A percentile compares a stretch with the other conserved stretches of the same genome.
Evolutionary conservation across 1,284 basidiomycete genomes (phyloP).

Genomic region (Anthracocystis walkeri): DNA sequence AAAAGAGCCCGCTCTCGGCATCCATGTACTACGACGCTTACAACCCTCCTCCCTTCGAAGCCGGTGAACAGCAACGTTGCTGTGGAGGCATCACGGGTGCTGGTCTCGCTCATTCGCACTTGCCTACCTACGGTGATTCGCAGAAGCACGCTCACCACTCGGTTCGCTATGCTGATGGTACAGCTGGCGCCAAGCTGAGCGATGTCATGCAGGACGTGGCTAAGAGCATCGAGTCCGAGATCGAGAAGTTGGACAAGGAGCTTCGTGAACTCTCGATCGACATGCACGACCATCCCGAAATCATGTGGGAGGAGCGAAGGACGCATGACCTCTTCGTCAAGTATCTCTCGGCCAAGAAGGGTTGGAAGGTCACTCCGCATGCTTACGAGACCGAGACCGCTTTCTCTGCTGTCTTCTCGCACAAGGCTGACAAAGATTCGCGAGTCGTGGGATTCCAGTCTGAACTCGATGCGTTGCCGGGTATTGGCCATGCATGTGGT

Average conservation of each 20-base stretch:
- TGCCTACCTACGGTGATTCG: constrained; percentile 37
- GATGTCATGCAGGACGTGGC: constrained; percentile 29
- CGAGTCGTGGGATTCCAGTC: constrained; percentile 72
- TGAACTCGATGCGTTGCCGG: constrained; percentile 76
- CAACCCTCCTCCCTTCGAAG: constrained; percentile 38
- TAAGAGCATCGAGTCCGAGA: constrained; percentile 51
- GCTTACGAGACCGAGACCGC: constrained; percentile 74
- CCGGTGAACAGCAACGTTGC: constrained; percentile 24
- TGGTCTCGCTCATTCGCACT: constrained; percentile 23
- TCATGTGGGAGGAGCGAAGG: constrained; percentile 61
- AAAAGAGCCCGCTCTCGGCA: constrained; percentile 34
- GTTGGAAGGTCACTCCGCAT: constrained; percentile 64
- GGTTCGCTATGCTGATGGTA: constrained; percentile 10
- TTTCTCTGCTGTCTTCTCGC: constrained; percentile 78
- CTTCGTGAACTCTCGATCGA: constrained; percentile 68
- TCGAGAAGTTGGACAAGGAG: constrained; percentile 51
- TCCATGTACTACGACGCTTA: constrained; percentile 50
- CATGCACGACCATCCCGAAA: constrained; percentile 68
- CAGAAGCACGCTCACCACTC: constrained; percentile 25
- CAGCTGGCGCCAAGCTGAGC: constrained; percentile 21
- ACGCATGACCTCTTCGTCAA: constrained; percentile 63
- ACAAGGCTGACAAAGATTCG: constrained; percentile 40
- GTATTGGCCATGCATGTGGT: constrained; percentile 78
- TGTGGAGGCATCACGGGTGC: constrained; percentile 26
- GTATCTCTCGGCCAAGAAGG: constrained; percentile 45